Base-by-base conservation (phyloP, 352 stramenopile species). In the Phytophthora multivora region DNA sequence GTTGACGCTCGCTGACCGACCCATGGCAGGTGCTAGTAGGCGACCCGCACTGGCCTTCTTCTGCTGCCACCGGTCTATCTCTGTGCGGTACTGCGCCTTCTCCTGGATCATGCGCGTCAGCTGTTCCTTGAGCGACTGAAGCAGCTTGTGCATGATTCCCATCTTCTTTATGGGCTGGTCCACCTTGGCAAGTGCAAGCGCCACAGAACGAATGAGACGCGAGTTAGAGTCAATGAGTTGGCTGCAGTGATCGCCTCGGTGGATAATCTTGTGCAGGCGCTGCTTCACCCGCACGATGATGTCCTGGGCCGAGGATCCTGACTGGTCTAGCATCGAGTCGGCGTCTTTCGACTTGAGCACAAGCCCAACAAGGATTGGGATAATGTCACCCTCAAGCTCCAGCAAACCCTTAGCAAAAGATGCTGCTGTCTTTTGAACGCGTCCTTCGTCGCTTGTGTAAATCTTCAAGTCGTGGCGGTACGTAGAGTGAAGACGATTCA, bases 391-490 rank as follows among this genome's bases (percentile, higher is more conserved):
- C 67, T 99, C 98, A 4, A 99, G 83, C 72, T 99, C 97, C 28
- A 99, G 71, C 63, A 99, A 73, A 13, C 98, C 88, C 73, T 99
- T 99, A 11, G 97, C 96, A 78, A 99, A 99, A 5, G 97, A 98
- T 13, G 98, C 98, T 0, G 98, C 98, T 9, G 98, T 99, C 69
- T 99, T 99, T 86, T 99, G 98, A 9, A 99, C 98, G 19, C 98
- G 84, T 3, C 98, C 98, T 88, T 99, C 98, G 67, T 99, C 97
- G 47, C 87, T 98, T 4, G 97, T 99, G 75, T 99, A 99, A 53
- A 99, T 99, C 75, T 99, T 99, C 11, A 99, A 76, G 71, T 99
- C 98, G 80, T 99, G 98, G 3, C 98, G 91, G 68, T 98, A 99
- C 2, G 98, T 99, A 41, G 97, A 99, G 82, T 99, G 98, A 33